phyloP scores from a whole-genome alignment of 441 rosid species.

The Gossypium laxum region DNA sequence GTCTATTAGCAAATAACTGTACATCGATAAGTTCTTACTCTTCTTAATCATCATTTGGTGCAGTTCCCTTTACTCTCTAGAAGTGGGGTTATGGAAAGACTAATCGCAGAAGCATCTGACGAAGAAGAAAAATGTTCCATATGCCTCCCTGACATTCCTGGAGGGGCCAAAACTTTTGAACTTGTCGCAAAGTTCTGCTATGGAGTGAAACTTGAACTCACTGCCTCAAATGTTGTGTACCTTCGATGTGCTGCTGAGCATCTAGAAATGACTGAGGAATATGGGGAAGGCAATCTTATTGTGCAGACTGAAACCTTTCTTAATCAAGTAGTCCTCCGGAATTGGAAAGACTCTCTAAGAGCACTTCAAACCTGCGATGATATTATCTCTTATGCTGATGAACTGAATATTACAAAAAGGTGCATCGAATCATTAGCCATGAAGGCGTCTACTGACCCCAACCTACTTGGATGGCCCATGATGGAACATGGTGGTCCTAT shows the following conservation, averaged over 20 bases:
- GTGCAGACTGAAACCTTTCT: slow-evolving; percentile 66
- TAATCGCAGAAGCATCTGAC: slow-evolving; percentile 64
- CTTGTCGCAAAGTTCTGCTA: slow-evolving; percentile 92
- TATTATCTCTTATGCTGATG: slow-evolving; percentile 56
- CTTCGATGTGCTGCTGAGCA: slow-evolving; percentile 82
- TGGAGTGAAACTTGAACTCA: slow-evolving; percentile 85
- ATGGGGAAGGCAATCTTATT: slow-evolving; percentile 78
- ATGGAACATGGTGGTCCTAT: slow-evolving; percentile 81
- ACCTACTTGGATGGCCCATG: slow-evolving; percentile 84
- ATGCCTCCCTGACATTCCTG: slow-evolving; percentile 55
- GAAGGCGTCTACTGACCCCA: slow-evolving; percentile 76
- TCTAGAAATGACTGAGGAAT: slow-evolving; percentile 87
- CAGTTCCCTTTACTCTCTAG: slow-evolving; percentile 95
- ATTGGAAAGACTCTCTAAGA: slow-evolving; percentile 81
- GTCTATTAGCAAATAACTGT: not conserved
- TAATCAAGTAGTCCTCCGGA: slow-evolving; percentile 63
- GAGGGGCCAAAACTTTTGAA: slow-evolving; percentile 84
- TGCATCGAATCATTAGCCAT: slow-evolving; percentile 70
- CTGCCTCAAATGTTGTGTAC: slow-evolving; percentile 71
- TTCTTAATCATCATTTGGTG: slow-evolving; percentile 16
- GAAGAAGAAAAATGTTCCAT: slow-evolving; percentile 64
- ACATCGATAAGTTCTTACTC: not conserved
- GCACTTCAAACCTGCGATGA: slow-evolving; percentile 75
- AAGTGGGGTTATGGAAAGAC: slow-evolving; percentile 85
- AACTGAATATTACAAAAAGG: slow-evolving; percentile 58